These are phyloP conservation scores for Phytophthora idaei DNA, from an alignment of 352 stramenopile species.

Conservation along the genomic window DNA sequence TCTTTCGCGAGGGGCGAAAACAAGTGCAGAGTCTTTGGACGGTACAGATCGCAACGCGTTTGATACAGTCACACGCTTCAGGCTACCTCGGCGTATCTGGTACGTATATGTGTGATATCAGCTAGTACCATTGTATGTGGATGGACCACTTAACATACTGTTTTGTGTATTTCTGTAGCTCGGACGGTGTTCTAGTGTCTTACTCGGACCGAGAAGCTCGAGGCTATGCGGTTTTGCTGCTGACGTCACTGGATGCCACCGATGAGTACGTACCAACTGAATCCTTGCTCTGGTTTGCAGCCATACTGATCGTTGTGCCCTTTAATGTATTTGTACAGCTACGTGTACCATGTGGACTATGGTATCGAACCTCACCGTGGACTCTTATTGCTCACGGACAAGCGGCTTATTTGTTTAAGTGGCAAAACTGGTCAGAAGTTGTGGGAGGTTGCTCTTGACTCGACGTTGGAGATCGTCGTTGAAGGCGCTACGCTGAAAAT, in stretches of 20 bases:
- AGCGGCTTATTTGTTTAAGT: constrained; percentile 80
- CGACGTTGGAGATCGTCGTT: constrained; percentile 65
- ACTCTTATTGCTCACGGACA: constrained; percentile 82
- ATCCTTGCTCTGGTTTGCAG: background rate
- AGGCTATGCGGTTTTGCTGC: constrained; percentile 76
- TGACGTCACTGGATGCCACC: constrained; percentile 75
- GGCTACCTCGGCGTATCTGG: constrained; percentile 78
- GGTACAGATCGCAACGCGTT: constrained; percentile 50
- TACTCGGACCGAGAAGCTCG: constrained; percentile 81
- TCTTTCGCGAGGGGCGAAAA: constrained; percentile 81
- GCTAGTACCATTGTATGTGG: too few relatives aligned
- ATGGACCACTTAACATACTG: background rate
- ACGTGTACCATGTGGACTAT: constrained; percentile 87
- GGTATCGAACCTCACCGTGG: constrained; percentile 66
- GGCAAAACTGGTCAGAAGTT: constrained; percentile 75
- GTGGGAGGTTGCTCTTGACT: constrained; percentile 86
- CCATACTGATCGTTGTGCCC: constrained; percentile 5
- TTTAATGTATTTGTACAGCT: constrained; percentile 44
- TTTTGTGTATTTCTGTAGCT: constrained; percentile 37
- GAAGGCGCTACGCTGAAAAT: constrained; percentile 53
- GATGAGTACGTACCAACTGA: constrained; percentile 67
- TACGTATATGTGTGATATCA: constrained; percentile 32
- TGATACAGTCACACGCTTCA: constrained; percentile 62
- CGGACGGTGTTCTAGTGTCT: constrained; percentile 79
- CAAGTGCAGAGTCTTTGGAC: constrained; percentile 80